Evolutionary conservation across 1,284 basidiomycete genomes (phyloP).

Genomic region (Golubevia sp.): DNA sequence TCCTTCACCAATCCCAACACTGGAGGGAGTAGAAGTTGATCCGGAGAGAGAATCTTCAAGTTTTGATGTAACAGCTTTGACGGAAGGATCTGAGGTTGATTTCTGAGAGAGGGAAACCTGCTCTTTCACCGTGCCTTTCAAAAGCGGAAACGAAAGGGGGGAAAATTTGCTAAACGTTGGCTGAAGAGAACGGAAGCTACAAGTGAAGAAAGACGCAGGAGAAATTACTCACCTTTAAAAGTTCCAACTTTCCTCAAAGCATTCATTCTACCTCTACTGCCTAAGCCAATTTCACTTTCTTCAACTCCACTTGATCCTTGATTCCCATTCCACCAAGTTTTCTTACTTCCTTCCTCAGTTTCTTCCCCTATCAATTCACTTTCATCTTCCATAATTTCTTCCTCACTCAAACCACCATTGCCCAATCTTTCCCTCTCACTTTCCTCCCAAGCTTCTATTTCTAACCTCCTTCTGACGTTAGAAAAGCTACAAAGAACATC

Average conservation of each 20-base stretch:
- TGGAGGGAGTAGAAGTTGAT: too few species aligned
- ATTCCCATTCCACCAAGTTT: background rate
- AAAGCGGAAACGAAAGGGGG: too few species aligned
- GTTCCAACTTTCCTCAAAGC: conserved; percentile 27
- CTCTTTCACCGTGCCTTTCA: too few species aligned
- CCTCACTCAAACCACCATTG: background rate
- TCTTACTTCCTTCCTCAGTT: background rate
- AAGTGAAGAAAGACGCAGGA: background rate
- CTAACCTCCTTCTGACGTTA: conserved; percentile 36
- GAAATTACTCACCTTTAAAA: conserved; percentile 36
- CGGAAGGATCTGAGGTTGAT: background rate
- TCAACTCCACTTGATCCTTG: too few species aligned
- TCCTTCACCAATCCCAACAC: background rate
- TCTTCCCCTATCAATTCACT: background rate
- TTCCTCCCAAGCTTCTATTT: conserved; percentile 26
- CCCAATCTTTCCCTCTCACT: background rate
- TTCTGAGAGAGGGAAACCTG: background rate
- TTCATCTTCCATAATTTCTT: background rate
- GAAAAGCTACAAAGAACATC: conserved; percentile 45
- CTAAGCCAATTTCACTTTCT: conserved; percentile 6
- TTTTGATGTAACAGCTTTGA: background rate
- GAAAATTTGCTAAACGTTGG: too few species aligned
- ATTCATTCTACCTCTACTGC: conserved; percentile 25
- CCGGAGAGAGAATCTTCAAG: background rate
- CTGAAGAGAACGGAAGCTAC: too few species aligned